Base-by-base conservation (phyloP, 192 early-diverging fungal genomes). In the Entomortierella chlamydospora region DNA sequence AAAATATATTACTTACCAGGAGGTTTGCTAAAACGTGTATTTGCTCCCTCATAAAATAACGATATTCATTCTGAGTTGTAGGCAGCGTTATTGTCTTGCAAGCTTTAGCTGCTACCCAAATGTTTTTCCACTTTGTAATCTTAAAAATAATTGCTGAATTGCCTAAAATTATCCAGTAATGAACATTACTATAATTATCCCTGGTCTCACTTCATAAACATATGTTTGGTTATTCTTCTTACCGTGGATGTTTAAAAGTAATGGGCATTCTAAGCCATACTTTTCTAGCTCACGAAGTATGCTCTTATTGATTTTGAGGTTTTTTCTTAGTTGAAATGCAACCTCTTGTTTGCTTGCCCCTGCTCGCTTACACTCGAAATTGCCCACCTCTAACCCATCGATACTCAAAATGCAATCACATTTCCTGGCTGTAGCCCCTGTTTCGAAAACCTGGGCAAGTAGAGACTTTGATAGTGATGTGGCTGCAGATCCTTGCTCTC, bases 341-440 rank as follows among this genome's bases (percentile, higher is more conserved):
- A 71, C 69, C 15, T 71, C 69, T 29, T 39, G 34, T 41, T 61
- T 55, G 6, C 51, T 33, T 30, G 59, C 58, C 17, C 49, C 11
- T 22, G 4, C 50, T 30, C 70, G 61, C 54, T 72, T 72, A 25
- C 29, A 37, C 33, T 72, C 61, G 41, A 72, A 47, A 39, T 72
- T 72, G 29, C 70, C 61, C 41, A 72, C 70, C 45, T 72, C 70
- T 47, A 72, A 20, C 11, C 53, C 61, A 12, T 63, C 47, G 42
- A 72, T 61, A 37, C 30, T 64, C n/a, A 72, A 39, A 12, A 72
- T 41, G 29, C 61, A 55, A 28, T 72, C 61, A 53, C 61, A 72
- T 42, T 72, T 72, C 33, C 70, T 49, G 22, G 70, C 20, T 0
- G 53, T 63, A n/a, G 42, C 39, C 26, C 54, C 61, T 15, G 61